Percentiles rank a stretch among this genome's conserved stretches.
These are phyloP conservation scores for Penicillium daleae DNA, from an alignment of 495 filamentous ascomycete species.

Conservation along the genomic window DNA sequence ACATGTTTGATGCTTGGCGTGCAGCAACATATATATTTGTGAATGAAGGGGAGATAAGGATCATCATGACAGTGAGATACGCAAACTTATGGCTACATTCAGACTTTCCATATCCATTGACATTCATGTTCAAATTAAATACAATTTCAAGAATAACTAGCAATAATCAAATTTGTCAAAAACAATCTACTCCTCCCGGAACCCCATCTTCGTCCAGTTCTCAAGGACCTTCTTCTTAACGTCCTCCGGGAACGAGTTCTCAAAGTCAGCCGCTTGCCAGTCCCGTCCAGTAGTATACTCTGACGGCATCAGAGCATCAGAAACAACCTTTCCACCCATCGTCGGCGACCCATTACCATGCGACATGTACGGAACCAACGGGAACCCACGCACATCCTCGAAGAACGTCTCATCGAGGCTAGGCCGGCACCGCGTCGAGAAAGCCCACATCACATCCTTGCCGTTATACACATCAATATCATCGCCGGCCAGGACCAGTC, in stretches of 20 bases:
- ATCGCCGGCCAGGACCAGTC: conserved; percentile 41
- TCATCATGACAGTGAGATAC: no score
- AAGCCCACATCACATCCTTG: conserved; percentile 49
- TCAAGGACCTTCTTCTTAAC: conserved; percentile 37
- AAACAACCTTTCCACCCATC: conserved; percentile 45
- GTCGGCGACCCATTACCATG: conserved; percentile 33
- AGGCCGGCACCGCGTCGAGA: conserved; percentile 44
- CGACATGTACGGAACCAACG: conserved; percentile 45
- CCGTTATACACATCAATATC: conserved; percentile 45
- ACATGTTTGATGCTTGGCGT: no score
- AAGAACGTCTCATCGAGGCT: conserved; percentile 41
- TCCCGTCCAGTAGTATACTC: conserved; percentile 40
- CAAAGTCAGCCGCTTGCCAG: conserved; percentile 41
- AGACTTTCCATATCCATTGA: no score
- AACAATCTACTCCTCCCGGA: conserved; percentile 24
- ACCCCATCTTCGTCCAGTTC: conserved; percentile 42
- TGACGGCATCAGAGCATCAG: conserved; percentile 39
- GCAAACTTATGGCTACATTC: no score
- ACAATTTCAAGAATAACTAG: no score
- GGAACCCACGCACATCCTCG: conserved; percentile 44
- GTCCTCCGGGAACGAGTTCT: conserved; percentile 39
- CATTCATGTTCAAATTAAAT: no score
- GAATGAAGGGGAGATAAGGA: no score
- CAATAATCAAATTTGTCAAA: neutral
- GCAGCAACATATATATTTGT: no score